Evolutionary conservation across 148 eudicot species (phyloP).

Genomic region (Simmondsia chinensis): DNA sequence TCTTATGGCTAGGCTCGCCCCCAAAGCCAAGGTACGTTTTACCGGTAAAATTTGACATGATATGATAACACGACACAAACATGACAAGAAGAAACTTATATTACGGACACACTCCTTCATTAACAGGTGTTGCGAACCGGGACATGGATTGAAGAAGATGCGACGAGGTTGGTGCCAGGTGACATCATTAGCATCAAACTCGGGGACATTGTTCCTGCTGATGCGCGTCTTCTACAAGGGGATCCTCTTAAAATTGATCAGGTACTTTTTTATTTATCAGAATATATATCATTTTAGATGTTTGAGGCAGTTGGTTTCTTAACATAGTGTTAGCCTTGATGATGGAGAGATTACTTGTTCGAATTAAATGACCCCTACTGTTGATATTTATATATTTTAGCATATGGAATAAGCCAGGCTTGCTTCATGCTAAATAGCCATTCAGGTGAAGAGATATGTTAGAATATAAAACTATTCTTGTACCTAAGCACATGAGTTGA

Average conservation of each 20-base stretch:
- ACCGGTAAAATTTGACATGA: no score
- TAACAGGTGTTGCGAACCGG: slow-evolving; percentile 55
- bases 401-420: no score
- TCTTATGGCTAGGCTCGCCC: slow-evolving; percentile 47
- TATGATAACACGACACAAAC: neutral
- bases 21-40: slow-evolving; percentile 80
- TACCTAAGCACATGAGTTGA: no score
- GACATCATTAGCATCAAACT: slow-evolving; percentile 67
- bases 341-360: no score
- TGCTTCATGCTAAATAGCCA: no score
- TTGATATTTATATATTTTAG: no score
- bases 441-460: no score
- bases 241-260: slow-evolving; percentile 82
- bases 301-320: neutral
- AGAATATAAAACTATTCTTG: no score
- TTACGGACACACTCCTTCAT: neutral
- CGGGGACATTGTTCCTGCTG: slow-evolving; percentile 75
- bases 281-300: neutral
- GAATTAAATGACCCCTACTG: no score
- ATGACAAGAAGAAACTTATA: neutral
- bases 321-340: no score
- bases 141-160: slow-evolving; percentile 60
- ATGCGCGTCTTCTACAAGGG: slow-evolving; percentile 77
- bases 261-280: slow-evolving; percentile 20
- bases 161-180: slow-evolving; percentile 57